These are phyloP conservation scores for Exophiala viscosa DNA, from an alignment of 2,329 filamentous ascomycete species.

Conservation along the genomic window DNA sequence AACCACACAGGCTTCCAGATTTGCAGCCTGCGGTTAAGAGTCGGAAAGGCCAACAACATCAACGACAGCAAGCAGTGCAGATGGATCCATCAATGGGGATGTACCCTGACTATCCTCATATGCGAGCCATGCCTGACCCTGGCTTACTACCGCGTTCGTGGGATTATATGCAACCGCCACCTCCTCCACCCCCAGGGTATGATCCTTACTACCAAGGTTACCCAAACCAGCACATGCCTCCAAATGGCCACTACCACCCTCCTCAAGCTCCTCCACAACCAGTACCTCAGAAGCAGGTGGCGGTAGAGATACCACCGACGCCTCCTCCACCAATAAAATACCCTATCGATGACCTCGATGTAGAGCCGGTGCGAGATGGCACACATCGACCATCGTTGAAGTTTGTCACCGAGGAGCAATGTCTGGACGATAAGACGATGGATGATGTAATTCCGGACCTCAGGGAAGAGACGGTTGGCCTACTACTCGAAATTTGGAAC, in stretches of 20 bases:
- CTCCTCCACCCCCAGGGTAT: slow-evolving; percentile 4
- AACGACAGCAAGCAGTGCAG: slow-evolving; percentile 12
- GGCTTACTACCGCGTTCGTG: slow-evolving; percentile 33
- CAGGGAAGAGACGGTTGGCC: slow-evolving; percentile 78
- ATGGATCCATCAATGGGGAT: slow-evolving; percentile 45
- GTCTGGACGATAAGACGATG: slow-evolving; percentile 51
- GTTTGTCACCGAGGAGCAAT: slow-evolving; percentile 60
- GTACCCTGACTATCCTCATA: slow-evolving; percentile 50
- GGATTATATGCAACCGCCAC: slow-evolving; percentile 19
- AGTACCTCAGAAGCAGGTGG: slow-evolving; percentile 8
- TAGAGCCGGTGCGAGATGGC: slow-evolving; percentile 63
- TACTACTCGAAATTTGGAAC: slow-evolving; percentile 88
- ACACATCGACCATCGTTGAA: slow-evolving; percentile 69
- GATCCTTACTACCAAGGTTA: slow-evolving; percentile 10
- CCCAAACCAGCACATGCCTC: slow-evolving; percentile 28
- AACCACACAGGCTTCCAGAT: slow-evolving; percentile 61
- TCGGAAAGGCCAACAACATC: slow-evolving; percentile 30
- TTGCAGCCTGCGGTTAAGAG: slow-evolving; percentile 70
- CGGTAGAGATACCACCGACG: slow-evolving; percentile 50
- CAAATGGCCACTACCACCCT: slow-evolving; percentile 32
- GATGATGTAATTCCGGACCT: slow-evolving; percentile 55
- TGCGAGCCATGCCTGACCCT: slow-evolving; percentile 45
- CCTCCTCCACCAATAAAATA: slow-evolving; percentile 81
- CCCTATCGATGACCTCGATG: slow-evolving; percentile 88
- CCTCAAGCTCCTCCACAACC: slow-evolving; percentile 11